Percentiles rank a stretch among this genome's conserved stretches.
Evolutionary conservation across 148 eudicot species (phyloP).

Genomic region (Cornus controversa): DNA sequence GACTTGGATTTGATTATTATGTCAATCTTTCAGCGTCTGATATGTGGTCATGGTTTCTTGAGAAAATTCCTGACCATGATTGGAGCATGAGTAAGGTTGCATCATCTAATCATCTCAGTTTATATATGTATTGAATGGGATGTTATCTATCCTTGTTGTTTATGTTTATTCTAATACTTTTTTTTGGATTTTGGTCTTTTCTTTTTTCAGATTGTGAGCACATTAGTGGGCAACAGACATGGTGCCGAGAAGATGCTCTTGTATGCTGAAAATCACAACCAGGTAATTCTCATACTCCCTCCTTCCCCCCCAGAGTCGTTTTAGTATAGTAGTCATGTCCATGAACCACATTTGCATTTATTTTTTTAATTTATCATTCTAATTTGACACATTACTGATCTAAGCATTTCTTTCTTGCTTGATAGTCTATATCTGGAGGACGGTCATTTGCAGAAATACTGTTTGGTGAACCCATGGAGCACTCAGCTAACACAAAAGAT

Average conservation of each 20-base stretch:
- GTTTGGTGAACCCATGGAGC: slow-evolving; percentile 41
- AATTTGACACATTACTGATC: slow-evolving; percentile 4
- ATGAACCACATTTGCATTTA: neutral
- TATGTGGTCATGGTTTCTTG: slow-evolving; percentile 77
- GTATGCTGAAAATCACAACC: slow-evolving; percentile 95
- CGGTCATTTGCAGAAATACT: slow-evolving; percentile 86
- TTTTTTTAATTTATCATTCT: neutral
- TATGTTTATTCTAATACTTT: neutral
- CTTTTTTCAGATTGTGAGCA: slow-evolving; percentile 67
- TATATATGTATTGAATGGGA: neutral
- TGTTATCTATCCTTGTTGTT: neutral
- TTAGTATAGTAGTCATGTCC: neutral
- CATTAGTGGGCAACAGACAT: slow-evolving; percentile 52
- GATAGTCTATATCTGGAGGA: slow-evolving; percentile 94
- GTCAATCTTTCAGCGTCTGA: slow-evolving; percentile 84
- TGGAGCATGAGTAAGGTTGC: slow-evolving; percentile 99
- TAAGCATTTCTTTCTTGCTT: slow-evolving; percentile 18
- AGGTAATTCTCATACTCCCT: slow-evolving; percentile 40
- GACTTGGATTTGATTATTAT: slow-evolving; percentile 94
- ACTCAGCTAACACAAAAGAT: slow-evolving; percentile 34
- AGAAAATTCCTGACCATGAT: slow-evolving; percentile 71
- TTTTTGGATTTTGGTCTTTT: neutral
- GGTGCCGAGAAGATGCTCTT: slow-evolving; percentile 78
- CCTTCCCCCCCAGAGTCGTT: too few relatives aligned
- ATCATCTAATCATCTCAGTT: slow-evolving; percentile 4